These are phyloP conservation scores for Apiospora hydei DNA, from an alignment of 2,329 filamentous ascomycete genomes.

Conservation along the genomic window DNA sequence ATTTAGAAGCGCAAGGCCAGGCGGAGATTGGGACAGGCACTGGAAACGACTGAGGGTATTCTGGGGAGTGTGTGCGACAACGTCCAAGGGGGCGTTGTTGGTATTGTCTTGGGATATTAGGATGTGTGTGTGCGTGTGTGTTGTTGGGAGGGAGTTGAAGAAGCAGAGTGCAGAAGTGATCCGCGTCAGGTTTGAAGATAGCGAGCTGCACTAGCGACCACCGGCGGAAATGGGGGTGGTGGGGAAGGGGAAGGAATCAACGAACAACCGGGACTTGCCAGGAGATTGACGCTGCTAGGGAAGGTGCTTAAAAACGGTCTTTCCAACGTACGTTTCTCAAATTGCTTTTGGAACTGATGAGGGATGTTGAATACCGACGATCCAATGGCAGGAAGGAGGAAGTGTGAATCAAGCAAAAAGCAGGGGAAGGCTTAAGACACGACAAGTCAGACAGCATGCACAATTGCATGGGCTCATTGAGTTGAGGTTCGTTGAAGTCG, in stretches of 20 bases:
- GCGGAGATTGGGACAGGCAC: not conserved
- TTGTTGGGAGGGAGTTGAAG: slow-evolving; percentile 15
- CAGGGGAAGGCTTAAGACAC: slow-evolving; percentile 24
- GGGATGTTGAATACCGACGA: not conserved
- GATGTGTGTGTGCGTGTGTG: not conserved
- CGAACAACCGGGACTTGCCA: slow-evolving; percentile 16
- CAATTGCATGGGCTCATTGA: not conserved
- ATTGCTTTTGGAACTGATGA: slow-evolving; percentile 10
- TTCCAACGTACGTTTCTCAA: slow-evolving; percentile 8
- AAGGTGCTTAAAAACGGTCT: slow-evolving; percentile 22
- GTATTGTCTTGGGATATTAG: slow-evolving; percentile 7
- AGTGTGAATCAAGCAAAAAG: slow-evolving; percentile 15
- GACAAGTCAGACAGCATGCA: slow-evolving; percentile 19
- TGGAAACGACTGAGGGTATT: slow-evolving; percentile 20
- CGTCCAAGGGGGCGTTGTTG: slow-evolving; percentile 3
- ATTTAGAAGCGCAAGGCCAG: slow-evolving; percentile 7
- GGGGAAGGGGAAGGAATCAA: slow-evolving; percentile 23
- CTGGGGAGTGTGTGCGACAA: slow-evolving; percentile 7
- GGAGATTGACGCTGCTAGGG: slow-evolving; percentile 12
- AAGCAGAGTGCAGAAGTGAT: slow-evolving; percentile 18
- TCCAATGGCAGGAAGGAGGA: slow-evolving; percentile 19
- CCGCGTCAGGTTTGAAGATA: slow-evolving; percentile 18
- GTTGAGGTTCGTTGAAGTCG: slow-evolving; percentile 6
- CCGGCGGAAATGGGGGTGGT: slow-evolving; percentile 12
- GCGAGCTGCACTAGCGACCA: slow-evolving; percentile 20